Percentiles rank a stretch among this genome's conserved stretches.
Evolutionary conservation across 164 flowering plant genomes (phyloP).

Genomic region (Saururus chinensis): DNA sequence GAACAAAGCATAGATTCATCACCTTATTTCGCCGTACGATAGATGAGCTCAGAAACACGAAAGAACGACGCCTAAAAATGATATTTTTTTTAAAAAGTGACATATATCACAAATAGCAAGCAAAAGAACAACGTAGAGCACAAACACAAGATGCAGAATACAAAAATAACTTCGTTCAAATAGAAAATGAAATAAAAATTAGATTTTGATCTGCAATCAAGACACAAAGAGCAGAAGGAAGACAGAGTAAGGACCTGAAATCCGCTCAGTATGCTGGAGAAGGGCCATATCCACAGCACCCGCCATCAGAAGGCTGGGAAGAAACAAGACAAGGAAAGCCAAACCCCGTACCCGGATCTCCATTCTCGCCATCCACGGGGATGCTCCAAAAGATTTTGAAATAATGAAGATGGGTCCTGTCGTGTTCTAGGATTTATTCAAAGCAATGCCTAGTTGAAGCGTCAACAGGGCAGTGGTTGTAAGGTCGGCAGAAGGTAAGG

Average conservation of each 20-base stretch:
- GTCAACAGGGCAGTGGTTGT: conserved; percentile 11
- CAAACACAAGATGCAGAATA: not conserved
- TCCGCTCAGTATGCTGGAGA: conserved; percentile 53
- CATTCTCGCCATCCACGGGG: conserved; percentile 11
- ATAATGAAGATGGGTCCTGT: not conserved
- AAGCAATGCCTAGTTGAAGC: conserved; percentile 8
- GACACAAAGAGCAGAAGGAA: not conserved
- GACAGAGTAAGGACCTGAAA: conserved; percentile 40
- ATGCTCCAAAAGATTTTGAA: not conserved
- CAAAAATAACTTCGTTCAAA: not conserved
- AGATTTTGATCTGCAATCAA: not conserved
- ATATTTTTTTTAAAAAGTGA: no score
- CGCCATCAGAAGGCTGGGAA: conserved; percentile 16
- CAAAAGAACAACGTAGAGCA: not conserved
- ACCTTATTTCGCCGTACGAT: no score
- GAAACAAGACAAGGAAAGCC: conserved; percentile 4
- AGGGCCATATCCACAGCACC: conserved; percentile 25
- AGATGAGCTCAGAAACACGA: no score
- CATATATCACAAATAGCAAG: not conserved
- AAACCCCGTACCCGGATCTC: conserved; percentile 25
- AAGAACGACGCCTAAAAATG: no score
- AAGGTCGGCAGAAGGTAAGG: conserved; percentile 4
- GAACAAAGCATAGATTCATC: no score
- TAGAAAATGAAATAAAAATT: not conserved
- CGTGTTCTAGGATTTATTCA: not conserved